Conservation (phyloP, 2,329 filamentous ascomycete species). For the Ophiostoma populinum region DNA sequence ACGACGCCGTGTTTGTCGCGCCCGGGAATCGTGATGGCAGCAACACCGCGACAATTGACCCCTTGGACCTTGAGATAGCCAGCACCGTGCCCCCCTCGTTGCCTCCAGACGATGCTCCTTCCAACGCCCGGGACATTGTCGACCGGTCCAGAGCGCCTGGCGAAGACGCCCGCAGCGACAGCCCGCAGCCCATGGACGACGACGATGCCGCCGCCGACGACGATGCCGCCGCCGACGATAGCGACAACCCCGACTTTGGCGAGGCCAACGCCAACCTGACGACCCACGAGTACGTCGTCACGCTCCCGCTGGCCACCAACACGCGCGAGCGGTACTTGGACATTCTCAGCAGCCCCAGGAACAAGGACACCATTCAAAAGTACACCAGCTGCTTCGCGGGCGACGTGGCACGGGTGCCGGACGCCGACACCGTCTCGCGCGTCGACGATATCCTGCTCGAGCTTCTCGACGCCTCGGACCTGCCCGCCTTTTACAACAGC, state of each 20-base stretch:
- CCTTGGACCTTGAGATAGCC: too few relatives aligned
- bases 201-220: not conserved
- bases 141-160: not conserved
- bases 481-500: slow-evolving; percentile 34
- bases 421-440: slow-evolving; percentile 22
- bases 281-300: slow-evolving; percentile 30
- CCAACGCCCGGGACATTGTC: too few relatives aligned
- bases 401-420: slow-evolving; percentile 22
- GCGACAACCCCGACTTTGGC: not conserved
- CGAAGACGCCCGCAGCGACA: not conserved
- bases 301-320: slow-evolving; percentile 37
- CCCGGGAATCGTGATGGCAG: too few relatives aligned
- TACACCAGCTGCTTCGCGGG: slow-evolving; percentile 27
- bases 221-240: not conserved
- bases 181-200: not conserved
- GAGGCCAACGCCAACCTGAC: slow-evolving; percentile 4
- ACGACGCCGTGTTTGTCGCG: too few relatives aligned
- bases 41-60: too few relatives aligned
- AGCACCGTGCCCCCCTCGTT: too few relatives aligned
- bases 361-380: slow-evolving; percentile 25
- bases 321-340: slow-evolving; percentile 34
- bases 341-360: slow-evolving; percentile 25
- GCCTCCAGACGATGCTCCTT: too few relatives aligned
- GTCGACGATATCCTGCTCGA: slow-evolving; percentile 34
- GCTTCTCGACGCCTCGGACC: slow-evolving; percentile 38